Evolutionary conservation across 768 basidiomycete species (phyloP), one percentile per base, ranked within the genome.

Genomic region (Pleurotus salmoneostramineus): DNA sequence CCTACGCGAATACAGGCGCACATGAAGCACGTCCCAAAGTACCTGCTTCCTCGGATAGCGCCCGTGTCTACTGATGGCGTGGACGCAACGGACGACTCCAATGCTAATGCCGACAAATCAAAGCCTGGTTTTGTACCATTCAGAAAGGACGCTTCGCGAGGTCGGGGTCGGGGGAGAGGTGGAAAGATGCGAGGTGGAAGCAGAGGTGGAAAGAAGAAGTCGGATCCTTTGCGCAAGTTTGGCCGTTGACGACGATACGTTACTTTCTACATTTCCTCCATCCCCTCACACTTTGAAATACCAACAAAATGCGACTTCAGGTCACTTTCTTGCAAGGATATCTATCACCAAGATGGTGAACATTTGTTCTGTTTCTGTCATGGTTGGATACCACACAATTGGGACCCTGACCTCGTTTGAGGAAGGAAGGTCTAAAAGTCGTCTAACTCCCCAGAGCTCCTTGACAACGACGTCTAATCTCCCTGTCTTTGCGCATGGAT

Each of bases 21-120:
- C 69, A 91, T 98, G 86, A 98, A 96, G 70, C 91, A 95, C 71
- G 85, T 98, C 4, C 97, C 96, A 1, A 88, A 87, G 56, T 99
- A 99, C 68, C 78, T 98, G 31, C 77, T 97, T 60, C 95, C 96
- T 2, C 84, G 84, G 32, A 88, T 92, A 49, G 85, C 87, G 21
- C 75, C 88, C 6, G 84, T 88, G 2, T 50, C 74, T 8, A 79
- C 76, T 6, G 66, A 68, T 0, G 74, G 74, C 10, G 68, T 57
- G 2, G 74, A 66, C 21, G 66, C 60, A 14, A 21, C 35, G 12
- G 34, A 15, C 8, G n/a, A 17, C n/a, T 58, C 59, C 11, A 67
- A 67, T 4, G 67, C 66, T 6, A 73, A 74, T 40, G 61, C 73
- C 31, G 21, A 27, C 21, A 27, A 27, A 27, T 27, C 21, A 27